Conservation (phyloP, 1,139 yeast genomes). For the Suhomyces bolitotheri region DNA sequence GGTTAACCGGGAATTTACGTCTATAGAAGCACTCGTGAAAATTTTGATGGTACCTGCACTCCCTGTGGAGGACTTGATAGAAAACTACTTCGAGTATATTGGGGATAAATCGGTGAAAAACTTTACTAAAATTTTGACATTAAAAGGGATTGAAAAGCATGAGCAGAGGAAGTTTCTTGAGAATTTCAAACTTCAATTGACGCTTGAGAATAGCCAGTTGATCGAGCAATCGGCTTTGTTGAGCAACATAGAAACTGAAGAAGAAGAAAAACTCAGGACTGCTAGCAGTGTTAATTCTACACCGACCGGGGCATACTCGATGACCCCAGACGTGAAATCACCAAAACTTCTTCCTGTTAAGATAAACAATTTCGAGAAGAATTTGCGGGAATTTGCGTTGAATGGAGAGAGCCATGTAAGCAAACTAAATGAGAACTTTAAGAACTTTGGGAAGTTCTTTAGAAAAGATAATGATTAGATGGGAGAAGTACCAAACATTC, state of each 20-base stretch:
- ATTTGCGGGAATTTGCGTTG: conserved; percentile 52
- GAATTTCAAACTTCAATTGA: conserved; percentile 57
- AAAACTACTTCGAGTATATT: conserved; percentile 64
- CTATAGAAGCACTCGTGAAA: conserved; percentile 64
- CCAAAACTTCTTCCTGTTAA: conserved; percentile 33
- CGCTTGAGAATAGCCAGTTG: conserved; percentile 48
- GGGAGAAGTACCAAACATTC: no score
- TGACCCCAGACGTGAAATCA: conserved; percentile 24
- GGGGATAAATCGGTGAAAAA: conserved; percentile 66
- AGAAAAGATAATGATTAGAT: conserved; percentile 37
- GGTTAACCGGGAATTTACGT: conserved; percentile 50
- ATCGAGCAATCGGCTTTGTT: conserved; percentile 47
- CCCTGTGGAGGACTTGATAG: conserved; percentile 65
- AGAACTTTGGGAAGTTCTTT: conserved; percentile 59
- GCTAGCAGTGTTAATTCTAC: conserved; percentile 8
- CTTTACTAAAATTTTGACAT: conserved; percentile 61
- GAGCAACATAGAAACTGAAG: conserved; percentile 22
- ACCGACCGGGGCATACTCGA: conserved; percentile 1
- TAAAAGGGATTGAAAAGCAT: conserved; percentile 57
- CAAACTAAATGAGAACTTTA: conserved; percentile 60
- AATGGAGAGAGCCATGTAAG: conserved; percentile 57
- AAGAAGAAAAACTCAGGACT: conserved; percentile 8
- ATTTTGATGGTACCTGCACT: conserved; percentile 61
- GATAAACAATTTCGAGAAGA: conserved; percentile 56
- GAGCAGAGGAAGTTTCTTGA: conserved; percentile 57